Conservation (phyloP, 345 rosid species). For the Anastatica hierochuntica region DNA sequence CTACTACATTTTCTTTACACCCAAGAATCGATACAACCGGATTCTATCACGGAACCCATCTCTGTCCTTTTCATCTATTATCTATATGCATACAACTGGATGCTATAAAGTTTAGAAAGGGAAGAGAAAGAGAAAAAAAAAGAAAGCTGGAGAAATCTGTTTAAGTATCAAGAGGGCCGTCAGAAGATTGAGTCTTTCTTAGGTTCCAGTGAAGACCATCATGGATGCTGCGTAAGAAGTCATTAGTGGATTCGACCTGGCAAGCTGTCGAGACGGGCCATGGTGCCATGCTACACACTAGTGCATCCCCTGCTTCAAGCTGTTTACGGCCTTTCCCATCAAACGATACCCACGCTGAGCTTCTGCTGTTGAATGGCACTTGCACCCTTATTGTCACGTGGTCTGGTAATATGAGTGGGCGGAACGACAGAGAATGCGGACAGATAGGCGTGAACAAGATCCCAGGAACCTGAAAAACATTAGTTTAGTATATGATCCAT, state of each 20-base stretch:
- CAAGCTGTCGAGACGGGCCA: constrained; percentile 99
- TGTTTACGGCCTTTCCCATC: constrained; percentile 91
- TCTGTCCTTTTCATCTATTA: neutral
- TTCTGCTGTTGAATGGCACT: constrained; percentile 87
- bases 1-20: constrained; percentile 8
- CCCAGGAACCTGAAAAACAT: constrained; percentile 71
- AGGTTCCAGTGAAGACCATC: constrained; percentile 97
- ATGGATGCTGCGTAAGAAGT: constrained; percentile 85
- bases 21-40: constrained; percentile 1
- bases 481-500: constrained; percentile 1
- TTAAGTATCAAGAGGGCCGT: constrained; percentile 51
- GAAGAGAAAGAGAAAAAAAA: neutral
- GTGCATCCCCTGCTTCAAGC: constrained; percentile 80
- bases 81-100: constrained; percentile 3
- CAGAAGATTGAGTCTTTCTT: constrained; percentile 75
- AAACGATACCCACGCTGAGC: constrained; percentile 91
- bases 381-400: constrained; percentile 80
- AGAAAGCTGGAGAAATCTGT: neutral
- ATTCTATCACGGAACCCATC: neutral
- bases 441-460: constrained; percentile 96
- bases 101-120: neutral
- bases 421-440: constrained; percentile 92
- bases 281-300: constrained; percentile 94
- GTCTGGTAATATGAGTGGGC: constrained; percentile 93
- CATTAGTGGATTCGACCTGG: constrained; percentile 66